Conservation (phyloP, 2,329 filamentous ascomycete species). For the Pleoardoris graminearum region DNA sequence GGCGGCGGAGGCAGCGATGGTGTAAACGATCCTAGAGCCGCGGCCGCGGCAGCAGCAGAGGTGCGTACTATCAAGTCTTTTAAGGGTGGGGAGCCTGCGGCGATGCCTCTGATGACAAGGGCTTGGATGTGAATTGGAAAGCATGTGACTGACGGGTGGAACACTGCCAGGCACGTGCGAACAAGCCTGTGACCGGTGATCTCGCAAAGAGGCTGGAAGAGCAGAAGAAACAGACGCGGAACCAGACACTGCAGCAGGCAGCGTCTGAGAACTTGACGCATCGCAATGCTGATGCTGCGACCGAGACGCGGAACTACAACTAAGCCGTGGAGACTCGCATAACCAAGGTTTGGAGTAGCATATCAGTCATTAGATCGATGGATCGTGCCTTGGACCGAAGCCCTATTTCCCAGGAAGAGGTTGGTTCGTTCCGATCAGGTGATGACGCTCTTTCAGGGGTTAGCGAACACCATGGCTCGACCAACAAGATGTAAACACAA, state of each 20-base stretch:
- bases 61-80: slow-evolving; percentile 55
- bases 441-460: too few relatives aligned
- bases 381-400: too few relatives aligned
- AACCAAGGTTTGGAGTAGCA: too few relatives aligned
- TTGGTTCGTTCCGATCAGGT: too few relatives aligned
- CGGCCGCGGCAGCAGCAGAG: slow-evolving; percentile 82
- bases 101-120: slow-evolving; percentile 22
- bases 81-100: background rate
- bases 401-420: too few relatives aligned
- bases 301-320: slow-evolving; percentile 61
- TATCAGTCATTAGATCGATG: too few relatives aligned
- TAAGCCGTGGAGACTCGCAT: too few relatives aligned
- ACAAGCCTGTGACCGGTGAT: slow-evolving; percentile 59
- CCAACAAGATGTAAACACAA: too few relatives aligned
- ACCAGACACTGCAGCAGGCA: slow-evolving; percentile 67
- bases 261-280: slow-evolving; percentile 67
- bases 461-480: too few relatives aligned
- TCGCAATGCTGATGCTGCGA: slow-evolving; percentile 68
- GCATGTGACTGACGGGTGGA: slow-evolving; percentile 16
- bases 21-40: slow-evolving; percentile 65
- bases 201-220: slow-evolving; percentile 66
- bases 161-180: slow-evolving; percentile 64
- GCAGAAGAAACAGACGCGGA: slow-evolving; percentile 74
- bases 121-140: slow-evolving; percentile 20
- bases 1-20: slow-evolving; percentile 53